Evolutionary conservation across 2,329 filamentous ascomycete genomes (phyloP).

Genomic region (Aspergillus luchuensis): DNA sequence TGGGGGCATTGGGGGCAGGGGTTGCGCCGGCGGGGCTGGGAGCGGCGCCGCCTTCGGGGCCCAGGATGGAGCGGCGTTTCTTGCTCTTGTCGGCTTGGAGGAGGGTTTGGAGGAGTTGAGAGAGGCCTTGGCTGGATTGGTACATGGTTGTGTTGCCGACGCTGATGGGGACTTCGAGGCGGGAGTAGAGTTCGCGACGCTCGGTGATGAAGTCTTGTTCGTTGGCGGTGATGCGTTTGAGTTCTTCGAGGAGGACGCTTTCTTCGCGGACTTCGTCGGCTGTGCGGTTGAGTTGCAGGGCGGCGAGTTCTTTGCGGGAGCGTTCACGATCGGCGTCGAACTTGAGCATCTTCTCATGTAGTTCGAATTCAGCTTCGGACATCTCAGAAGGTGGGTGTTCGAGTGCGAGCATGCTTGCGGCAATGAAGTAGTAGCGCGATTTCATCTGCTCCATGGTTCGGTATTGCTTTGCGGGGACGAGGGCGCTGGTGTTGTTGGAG

Average conservation of each 20-base stretch:
- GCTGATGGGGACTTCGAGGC: constrained; percentile 79
- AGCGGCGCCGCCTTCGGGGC: constrained; percentile 55
- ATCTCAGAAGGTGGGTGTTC: constrained; percentile 82
- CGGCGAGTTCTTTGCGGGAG: constrained; percentile 80
- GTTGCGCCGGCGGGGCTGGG: constrained; percentile 58
- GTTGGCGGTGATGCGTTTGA: constrained; percentile 86
- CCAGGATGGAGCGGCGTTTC: constrained; percentile 75
- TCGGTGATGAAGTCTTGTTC: constrained; percentile 86
- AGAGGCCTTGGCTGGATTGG: constrained; percentile 77
- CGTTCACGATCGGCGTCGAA: constrained; percentile 82
- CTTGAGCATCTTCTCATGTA: constrained; percentile 81
- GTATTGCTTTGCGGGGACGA: constrained; percentile 45
- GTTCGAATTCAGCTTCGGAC: constrained; percentile 78
- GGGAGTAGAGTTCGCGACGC: constrained; percentile 79
- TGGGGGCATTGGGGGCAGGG: constrained; percentile 39
- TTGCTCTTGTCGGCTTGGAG: constrained; percentile 83
- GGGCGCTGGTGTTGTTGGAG: constrained; percentile 33
- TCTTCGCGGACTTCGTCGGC: constrained; percentile 91
- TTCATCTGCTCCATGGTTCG: constrained; percentile 90
- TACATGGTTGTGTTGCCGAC: constrained; percentile 72
- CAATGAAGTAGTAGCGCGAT: constrained; percentile 83
- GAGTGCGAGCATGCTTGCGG: constrained; percentile 76
- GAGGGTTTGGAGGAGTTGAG: constrained; percentile 78
- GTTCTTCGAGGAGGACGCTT: constrained; percentile 81
- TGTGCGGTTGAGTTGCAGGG: constrained; percentile 74